These are phyloP conservation scores for Skeletonema grethae DNA, from an alignment of 108 stramenopile species.

Conservation along the genomic window DNA sequence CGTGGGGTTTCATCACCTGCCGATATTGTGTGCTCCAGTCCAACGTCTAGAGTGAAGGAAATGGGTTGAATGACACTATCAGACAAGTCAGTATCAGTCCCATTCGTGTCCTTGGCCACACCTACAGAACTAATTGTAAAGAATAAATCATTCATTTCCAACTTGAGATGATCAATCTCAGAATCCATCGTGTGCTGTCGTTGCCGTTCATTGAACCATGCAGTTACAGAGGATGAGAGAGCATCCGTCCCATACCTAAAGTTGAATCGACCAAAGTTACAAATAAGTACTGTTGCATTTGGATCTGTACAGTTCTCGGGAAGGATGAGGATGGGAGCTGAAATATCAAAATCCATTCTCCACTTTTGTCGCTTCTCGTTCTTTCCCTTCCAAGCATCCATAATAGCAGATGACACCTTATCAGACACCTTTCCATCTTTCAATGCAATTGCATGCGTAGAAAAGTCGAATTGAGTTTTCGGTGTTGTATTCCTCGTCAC, in stretches of 20 bases:
- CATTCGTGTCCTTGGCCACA: conserved; percentile 36
- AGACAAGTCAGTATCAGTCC: conserved; percentile 55
- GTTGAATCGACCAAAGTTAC: conserved; percentile 78
- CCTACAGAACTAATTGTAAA: conserved; percentile 45
- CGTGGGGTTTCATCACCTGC: conserved; percentile 54
- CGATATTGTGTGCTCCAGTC: conserved; percentile 54
- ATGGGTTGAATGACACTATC: conserved; percentile 78
- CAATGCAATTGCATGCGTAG: conserved; percentile 11
- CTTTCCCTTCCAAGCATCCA: conserved; percentile 86
- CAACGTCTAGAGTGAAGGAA: conserved; percentile 61
- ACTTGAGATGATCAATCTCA: conserved; percentile 51
- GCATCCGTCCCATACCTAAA: conserved; percentile 63
- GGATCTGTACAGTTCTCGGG: conserved; percentile 75
- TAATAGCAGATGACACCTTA: conserved; percentile 61
- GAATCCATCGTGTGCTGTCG: conserved; percentile 35
- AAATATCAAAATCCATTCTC: conserved; percentile 77
- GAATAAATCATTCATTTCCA: conserved; percentile 53
- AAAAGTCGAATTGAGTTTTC: conserved; percentile 16
- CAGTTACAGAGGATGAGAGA: conserved; percentile 46
- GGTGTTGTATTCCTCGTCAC: not conserved
- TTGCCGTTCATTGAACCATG: conserved; percentile 61
- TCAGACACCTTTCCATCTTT: conserved; percentile 50
- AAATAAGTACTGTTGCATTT: conserved; percentile 59
- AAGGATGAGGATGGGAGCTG: conserved; percentile 78
- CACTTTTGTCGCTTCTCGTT: conserved; percentile 64